Evolutionary conservation across 129 eudicot species (phyloP).

Genomic region (Artemisia tridentata): DNA sequence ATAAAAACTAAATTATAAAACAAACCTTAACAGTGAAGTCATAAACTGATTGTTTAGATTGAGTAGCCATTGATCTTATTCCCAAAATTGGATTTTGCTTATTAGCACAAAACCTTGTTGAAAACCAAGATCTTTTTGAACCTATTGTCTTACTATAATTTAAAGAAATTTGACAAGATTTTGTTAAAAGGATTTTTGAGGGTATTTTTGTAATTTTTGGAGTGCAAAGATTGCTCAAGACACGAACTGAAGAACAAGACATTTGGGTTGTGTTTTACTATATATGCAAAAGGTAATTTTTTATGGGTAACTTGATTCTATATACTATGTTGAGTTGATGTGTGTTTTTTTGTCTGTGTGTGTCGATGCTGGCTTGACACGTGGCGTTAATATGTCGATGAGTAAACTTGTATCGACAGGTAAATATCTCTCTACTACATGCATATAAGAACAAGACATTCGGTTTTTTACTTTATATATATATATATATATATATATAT

Average conservation of each 20-base stretch:
- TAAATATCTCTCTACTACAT: too few relatives aligned
- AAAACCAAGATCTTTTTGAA: conserved; percentile 31
- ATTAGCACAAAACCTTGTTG: conserved; percentile 16
- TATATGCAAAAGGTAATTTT: not conserved
- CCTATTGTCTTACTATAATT: conserved; percentile 25
- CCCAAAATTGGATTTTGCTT: conserved; percentile 26
- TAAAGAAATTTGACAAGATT: conserved; percentile 19
- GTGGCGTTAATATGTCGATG: conserved; percentile 27
- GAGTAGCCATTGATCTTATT: conserved; percentile 59
- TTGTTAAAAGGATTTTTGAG: conserved; percentile 22
- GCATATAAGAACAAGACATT: too few relatives aligned
- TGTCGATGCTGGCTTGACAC: conserved; percentile 17
- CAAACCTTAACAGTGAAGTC: conserved; percentile 88
- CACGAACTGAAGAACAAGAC: conserved; percentile 39
- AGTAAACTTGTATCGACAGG: too few relatives aligned
- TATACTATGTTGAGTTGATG: not conserved
- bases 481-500: too few relatives aligned
- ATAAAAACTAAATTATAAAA: not conserved
- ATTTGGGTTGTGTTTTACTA: conserved; percentile 26
- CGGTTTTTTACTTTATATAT: too few relatives aligned
- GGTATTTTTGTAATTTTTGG: conserved; percentile 16
- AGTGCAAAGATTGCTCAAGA: conserved; percentile 16
- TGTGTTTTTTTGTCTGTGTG: not conserved
- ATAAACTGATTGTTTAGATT: conserved; percentile 68
- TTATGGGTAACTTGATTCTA: not conserved